These are phyloP conservation scores for Escallonia rubra DNA, from an alignment of 129 eudicot genomes.

Conservation along the genomic window DNA sequence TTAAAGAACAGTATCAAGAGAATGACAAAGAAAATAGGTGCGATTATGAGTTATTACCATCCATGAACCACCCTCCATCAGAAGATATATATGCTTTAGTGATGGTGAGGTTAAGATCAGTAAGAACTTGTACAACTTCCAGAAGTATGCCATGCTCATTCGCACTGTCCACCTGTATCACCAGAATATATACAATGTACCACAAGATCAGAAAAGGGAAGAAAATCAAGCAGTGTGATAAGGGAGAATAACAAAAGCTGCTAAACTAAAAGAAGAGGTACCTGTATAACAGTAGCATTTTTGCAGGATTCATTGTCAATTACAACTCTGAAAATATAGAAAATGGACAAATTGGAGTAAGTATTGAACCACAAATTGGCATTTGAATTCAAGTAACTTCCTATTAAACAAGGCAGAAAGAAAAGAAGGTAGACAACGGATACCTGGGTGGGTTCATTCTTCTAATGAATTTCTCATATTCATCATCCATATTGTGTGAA, in stretches of 20 bases:
- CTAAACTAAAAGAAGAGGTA: slow-evolving; percentile 11
- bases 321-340: slow-evolving; percentile 49
- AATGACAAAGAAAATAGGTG: neutral
- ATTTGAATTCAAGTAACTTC: neutral
- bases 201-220: neutral
- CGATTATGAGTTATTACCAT: slow-evolving; percentile 41
- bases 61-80: slow-evolving; percentile 99
- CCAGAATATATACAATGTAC: slow-evolving; percentile 1
- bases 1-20: neutral
- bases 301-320: slow-evolving; percentile 79
- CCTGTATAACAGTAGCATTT: slow-evolving; percentile 84
- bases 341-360: slow-evolving; percentile 1
- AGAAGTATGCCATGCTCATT: slow-evolving; percentile 89
- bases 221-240: neutral
- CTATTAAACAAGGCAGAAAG: neutral
- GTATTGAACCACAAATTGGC: neutral
- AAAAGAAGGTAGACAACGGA: neutral
- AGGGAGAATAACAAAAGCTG: neutral
- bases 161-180: slow-evolving; percentile 90
- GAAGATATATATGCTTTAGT: slow-evolving; percentile 95
- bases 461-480: slow-evolving; percentile 88
- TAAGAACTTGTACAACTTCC: slow-evolving; percentile 93
- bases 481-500: slow-evolving; percentile 89
- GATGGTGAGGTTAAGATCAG: slow-evolving; percentile 78
- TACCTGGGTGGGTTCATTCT: slow-evolving; percentile 97